phyloP scores from a whole-genome alignment of 208 protist genomes.

The Acanthamoeba castellanii region DNA sequence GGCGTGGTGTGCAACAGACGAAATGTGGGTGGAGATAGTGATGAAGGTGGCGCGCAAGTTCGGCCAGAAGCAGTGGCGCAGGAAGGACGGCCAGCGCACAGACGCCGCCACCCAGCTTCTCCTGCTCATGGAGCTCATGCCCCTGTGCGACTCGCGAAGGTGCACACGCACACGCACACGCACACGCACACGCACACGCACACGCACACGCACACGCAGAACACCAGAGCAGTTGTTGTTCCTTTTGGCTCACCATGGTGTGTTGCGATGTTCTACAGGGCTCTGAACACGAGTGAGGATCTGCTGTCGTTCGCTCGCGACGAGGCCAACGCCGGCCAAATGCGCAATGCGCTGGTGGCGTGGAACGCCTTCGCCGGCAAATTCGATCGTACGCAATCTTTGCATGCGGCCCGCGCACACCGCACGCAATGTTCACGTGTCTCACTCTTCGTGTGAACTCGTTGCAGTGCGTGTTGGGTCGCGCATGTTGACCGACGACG shows the following conservation, averaged over 20 bases:
- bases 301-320: conserved; percentile 14
- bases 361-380: conserved; percentile 65
- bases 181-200: background rate
- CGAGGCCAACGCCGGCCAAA: background rate
- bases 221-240: too few species aligned
- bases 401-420: background rate
- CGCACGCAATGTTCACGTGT: background rate
- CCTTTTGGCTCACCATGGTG: too few species aligned
- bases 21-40: conserved; percentile 8
- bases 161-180: background rate
- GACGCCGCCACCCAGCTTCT: conserved; percentile 18
- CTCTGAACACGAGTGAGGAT: background rate
- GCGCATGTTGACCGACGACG: conserved; percentile 29
- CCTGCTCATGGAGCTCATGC: conserved; percentile 45
- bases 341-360: conserved; percentile 37
- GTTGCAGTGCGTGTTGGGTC: background rate
- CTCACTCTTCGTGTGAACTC: background rate
- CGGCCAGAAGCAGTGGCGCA: background rate
- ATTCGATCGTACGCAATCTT: background rate
- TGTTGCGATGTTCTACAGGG: background rate
- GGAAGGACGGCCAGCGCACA: background rate
- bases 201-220: too few species aligned
- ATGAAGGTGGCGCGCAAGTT: conserved; percentile 50
- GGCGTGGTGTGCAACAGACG: background rate
- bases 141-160: conserved; percentile 43